Conservation (phyloP, 1,284 basidiomycete genomes). For the Chalciporus piperatoides region DNA sequence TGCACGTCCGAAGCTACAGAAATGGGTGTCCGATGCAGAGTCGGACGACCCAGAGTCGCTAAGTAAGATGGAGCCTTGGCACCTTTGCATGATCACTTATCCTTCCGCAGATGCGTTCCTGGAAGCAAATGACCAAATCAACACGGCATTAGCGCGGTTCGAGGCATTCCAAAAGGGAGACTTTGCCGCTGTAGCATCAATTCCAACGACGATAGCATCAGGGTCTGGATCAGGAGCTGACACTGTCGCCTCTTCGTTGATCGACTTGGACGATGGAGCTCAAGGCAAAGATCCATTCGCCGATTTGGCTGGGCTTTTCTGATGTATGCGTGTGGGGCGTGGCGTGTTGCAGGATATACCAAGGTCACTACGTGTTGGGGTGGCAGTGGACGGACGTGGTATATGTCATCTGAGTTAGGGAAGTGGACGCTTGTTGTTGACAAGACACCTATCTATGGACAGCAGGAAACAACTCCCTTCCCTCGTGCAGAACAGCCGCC, state of each 20-base stretch:
- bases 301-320: slow-evolving; percentile 74
- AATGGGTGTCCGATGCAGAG: slow-evolving; percentile 96
- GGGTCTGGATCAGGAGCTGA: slow-evolving; percentile 26
- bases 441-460: neutral
- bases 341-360: neutral
- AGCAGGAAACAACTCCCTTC: slow-evolving; percentile 1
- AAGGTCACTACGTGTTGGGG: neutral
- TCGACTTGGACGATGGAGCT: slow-evolving; percentile 64
- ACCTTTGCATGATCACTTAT: slow-evolving; percentile 5
- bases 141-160: slow-evolving; percentile 86
- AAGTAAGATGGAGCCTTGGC: slow-evolving; percentile 45
- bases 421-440: slow-evolving; percentile 1
- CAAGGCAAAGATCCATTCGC: slow-evolving; percentile 77
- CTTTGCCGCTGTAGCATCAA: slow-evolving; percentile 59
- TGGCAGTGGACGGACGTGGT: neutral
- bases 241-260: slow-evolving; percentile 50
- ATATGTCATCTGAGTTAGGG: neutral
- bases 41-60: slow-evolving; percentile 80
- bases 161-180: slow-evolving; percentile 92
- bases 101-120: slow-evolving; percentile 74
- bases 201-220: slow-evolving; percentile 57
- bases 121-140: slow-evolving; percentile 97
- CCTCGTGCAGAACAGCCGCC: neutral
- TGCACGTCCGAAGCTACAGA: slow-evolving; percentile 93
- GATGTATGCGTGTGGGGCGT: slow-evolving; percentile 14